phyloP scores from a whole-genome alignment of 1,139 yeast genomes.

The Suzukiozyma palmioleophila region DNA sequence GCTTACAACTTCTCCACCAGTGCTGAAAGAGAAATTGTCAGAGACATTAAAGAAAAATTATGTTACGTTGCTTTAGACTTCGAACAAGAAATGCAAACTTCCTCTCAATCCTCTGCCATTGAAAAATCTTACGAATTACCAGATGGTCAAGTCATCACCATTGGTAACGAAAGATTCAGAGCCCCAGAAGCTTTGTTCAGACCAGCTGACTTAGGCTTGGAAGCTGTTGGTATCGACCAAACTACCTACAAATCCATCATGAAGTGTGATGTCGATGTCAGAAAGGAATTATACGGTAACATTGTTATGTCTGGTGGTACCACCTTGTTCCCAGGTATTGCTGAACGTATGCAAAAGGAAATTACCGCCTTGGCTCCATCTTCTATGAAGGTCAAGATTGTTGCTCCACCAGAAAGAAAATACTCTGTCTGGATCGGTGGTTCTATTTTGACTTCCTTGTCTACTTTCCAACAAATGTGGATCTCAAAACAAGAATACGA shows the following conservation, averaged over 20 bases:
- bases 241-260: conserved; percentile 98
- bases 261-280: conserved; percentile 98
- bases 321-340: conserved; percentile 99
- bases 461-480: conserved; percentile 99
- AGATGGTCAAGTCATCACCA: conserved; percentile 98
- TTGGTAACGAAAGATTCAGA: conserved; percentile 99
- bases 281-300: conserved; percentile 98
- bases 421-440: conserved; percentile 99
- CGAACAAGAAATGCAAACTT: conserved; percentile 98
- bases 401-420: conserved; percentile 99
- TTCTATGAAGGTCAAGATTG: conserved; percentile 98
- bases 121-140: conserved; percentile 99
- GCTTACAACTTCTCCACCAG: conserved; percentile 98
- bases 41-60: conserved; percentile 98
- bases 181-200: conserved; percentile 99
- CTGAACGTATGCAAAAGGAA: conserved; percentile 99
- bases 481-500: conserved; percentile 99
- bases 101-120: conserved; percentile 95
- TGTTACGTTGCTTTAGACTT: conserved; percentile 97
- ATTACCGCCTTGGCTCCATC: conserved; percentile 99
- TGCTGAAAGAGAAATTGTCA: conserved; percentile 99
- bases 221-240: conserved; percentile 99
- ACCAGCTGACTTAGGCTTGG: conserved; percentile 95
- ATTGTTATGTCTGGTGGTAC: conserved; percentile 99
- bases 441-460: conserved; percentile 96